These are phyloP conservation scores for Garcia nutans DNA, from an alignment of 345 rosid species.

Conservation along the genomic window DNA sequence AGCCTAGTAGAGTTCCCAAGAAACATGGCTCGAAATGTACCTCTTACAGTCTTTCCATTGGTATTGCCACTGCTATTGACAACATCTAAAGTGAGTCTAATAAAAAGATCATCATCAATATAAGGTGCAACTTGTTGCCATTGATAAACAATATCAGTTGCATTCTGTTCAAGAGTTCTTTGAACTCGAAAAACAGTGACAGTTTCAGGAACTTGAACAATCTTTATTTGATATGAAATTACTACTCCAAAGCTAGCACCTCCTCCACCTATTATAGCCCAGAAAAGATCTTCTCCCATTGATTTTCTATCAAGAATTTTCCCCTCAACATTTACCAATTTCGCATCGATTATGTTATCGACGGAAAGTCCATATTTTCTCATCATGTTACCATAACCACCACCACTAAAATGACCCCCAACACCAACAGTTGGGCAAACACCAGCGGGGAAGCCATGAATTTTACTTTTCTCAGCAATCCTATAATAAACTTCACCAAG, in stretches of 20 bases:
- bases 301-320: constrained; percentile 16
- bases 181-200: constrained; percentile 17
- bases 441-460: constrained; percentile 17
- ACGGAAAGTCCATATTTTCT: constrained; percentile 22
- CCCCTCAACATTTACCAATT: constrained; percentile 7
- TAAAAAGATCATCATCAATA: constrained; percentile 4
- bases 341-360: constrained; percentile 16
- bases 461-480: constrained; percentile 16
- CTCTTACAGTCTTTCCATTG: not conserved
- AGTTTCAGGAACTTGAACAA: constrained; percentile 9
- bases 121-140: constrained; percentile 17
- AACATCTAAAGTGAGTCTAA: not conserved
- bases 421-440: constrained; percentile 24
- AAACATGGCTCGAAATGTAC: constrained; percentile 7
- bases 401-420: constrained; percentile 22
- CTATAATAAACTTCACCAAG: constrained; percentile 21
- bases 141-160: constrained; percentile 12
- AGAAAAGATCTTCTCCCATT: constrained; percentile 27
- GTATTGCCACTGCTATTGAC: not conserved
- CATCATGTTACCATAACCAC: constrained; percentile 20
- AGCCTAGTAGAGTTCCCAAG: constrained; percentile 7
- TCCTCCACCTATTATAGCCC: constrained; percentile 29
- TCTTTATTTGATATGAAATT: constrained; percentile 4
- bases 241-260: constrained; percentile 24
- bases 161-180: constrained; percentile 13